Base-by-base conservation (phyloP, 2,329 filamentous ascomycete genomes). In the Fusarium sp. region DNA sequence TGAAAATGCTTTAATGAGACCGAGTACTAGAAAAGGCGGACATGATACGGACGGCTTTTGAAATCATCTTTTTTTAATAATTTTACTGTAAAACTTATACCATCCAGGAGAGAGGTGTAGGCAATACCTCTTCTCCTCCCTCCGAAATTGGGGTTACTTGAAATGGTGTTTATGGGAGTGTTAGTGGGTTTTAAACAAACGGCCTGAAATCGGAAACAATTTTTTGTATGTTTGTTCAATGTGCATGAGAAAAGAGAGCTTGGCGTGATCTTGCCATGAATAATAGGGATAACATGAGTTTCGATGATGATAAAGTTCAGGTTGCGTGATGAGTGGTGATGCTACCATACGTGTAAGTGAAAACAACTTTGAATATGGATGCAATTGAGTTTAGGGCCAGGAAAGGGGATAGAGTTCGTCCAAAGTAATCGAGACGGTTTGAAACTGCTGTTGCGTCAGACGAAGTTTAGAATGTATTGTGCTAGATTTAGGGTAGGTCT, bases 81-180 rank as follows among this genome's bases (percentile, higher is more conserved):
- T 71, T 78, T 75, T 78, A 78, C 41, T 68, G 47, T 66, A n/a
- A 49, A 51, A 68, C 66, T 63, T 76, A 76, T 77, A 78, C 71
- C 72, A 74, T 60, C 63, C 71, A 56, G 72, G 51, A 76, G 52
- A 76, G 61, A 68, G 61, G 62, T 54, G 47, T 38, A 62, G 65
- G 65, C n/a, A 59, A 38, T 42, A 65, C 66, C 69, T 63, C 68
- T 70, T 74, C 60, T 41, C 44, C 26, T 47, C 52, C 20, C 56
- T 24, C 57, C 44, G 36, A 41, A 56, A 66, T 65, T 69, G 73
- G 33, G 74, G 67, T 69, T 55, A 41, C 71, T 74, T 48, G 44
- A 68, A 51, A 70, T 62, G 76, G 76, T 78, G 76, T 78, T 78
- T 66, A 49, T 67, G 69, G 76, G 76, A 66, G 75, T 77, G 73